Percentiles rank a stretch among this genome's conserved stretches.
Evolutionary conservation across 106 monocot genomes (phyloP).

Genomic region (Platanthera guangdongensis): DNA sequence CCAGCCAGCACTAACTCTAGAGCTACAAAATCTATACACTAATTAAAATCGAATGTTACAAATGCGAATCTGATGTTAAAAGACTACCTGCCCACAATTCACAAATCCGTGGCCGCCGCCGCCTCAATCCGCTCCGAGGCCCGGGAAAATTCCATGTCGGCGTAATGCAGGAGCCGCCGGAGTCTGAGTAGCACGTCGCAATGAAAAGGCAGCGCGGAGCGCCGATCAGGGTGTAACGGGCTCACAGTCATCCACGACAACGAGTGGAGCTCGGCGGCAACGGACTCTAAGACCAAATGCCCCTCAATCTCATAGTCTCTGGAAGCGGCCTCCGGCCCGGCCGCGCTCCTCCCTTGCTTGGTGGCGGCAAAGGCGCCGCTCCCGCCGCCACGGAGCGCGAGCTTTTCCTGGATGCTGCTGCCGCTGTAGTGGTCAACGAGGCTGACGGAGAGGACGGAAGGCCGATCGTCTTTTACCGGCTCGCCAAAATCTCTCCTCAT

Average conservation of each 20-base stretch:
- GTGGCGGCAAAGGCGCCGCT: conserved; percentile 8
- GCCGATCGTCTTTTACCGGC: conserved; percentile 44
- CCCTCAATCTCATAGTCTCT: conserved; percentile 38
- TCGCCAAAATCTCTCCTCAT: conserved; percentile 30
- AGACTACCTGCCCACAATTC: background rate
- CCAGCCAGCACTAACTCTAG: background rate
- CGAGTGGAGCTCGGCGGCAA: conserved; percentile 75
- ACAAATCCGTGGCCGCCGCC: background rate
- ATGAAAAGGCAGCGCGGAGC: conserved; percentile 74
- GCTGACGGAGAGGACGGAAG: conserved; percentile 70
- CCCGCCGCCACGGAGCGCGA: conserved; percentile 10
- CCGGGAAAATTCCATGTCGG: conserved; percentile 52
- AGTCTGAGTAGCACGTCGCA: conserved; percentile 74
- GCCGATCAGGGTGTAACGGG: conserved; percentile 58
- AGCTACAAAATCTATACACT: background rate
- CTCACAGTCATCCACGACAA: conserved; percentile 90
- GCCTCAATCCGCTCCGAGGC: background rate
- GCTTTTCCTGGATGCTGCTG: conserved; percentile 41
- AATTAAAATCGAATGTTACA: background rate
- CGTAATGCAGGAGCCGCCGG: conserved; percentile 69
- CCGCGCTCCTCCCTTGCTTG: conserved; percentile 38
- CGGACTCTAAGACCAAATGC: conserved; percentile 53
- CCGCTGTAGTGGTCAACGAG: conserved; percentile 84
- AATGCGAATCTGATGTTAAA: background rate
- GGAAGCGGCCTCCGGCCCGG: conserved; percentile 21